Percentiles rank a stretch among this genome's conserved stretches.
Conservation (phyloP, 192 early-diverging fungal species). For the Gigaspora rosea region DNA sequence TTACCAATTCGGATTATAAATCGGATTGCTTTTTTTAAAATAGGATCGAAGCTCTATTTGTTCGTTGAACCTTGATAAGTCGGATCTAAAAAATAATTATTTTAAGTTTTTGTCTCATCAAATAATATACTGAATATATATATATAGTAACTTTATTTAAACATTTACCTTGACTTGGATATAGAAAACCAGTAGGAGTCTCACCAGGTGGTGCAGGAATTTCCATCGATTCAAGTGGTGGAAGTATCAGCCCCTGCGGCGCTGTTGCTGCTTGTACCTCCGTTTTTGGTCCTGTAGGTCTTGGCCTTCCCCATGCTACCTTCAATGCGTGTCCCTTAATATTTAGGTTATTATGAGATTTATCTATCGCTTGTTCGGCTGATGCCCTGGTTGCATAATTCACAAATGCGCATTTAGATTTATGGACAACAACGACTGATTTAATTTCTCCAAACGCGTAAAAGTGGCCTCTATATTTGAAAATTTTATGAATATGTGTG, state of each 20-base stretch:
- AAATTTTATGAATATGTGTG: not conserved
- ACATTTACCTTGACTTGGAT: constrained; percentile 44
- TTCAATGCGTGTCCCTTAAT: constrained; percentile 72
- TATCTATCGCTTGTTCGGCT: constrained; percentile 85
- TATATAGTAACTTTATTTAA: not conserved
- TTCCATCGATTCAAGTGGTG: constrained; percentile 37
- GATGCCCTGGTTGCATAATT: constrained; percentile 78
- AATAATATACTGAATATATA: not conserved
- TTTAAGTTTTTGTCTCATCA: not conserved
- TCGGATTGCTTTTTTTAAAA: too few relatives aligned
- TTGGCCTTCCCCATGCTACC: constrained; percentile 84
- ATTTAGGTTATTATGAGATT: constrained; percentile 67
- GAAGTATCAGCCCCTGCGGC: constrained; percentile 35
- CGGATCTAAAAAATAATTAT: constrained; percentile 32
- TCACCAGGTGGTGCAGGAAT: constrained; percentile 48
- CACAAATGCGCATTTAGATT: constrained; percentile 87
- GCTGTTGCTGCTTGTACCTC: constrained; percentile 45
- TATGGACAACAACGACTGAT: constrained; percentile 78
- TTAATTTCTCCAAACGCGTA: constrained; percentile 87
- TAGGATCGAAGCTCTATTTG: constrained; percentile 29
- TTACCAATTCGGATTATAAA: too few relatives aligned
- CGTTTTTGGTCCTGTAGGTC: constrained; percentile 67
- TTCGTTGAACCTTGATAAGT: constrained; percentile 50
- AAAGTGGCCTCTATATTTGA: constrained; percentile 60
- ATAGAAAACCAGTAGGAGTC: constrained; percentile 24